These are phyloP conservation scores for Laburnicola sp. DNA, from an alignment of 2,329 filamentous ascomycete species.

Conservation along the genomic window DNA sequence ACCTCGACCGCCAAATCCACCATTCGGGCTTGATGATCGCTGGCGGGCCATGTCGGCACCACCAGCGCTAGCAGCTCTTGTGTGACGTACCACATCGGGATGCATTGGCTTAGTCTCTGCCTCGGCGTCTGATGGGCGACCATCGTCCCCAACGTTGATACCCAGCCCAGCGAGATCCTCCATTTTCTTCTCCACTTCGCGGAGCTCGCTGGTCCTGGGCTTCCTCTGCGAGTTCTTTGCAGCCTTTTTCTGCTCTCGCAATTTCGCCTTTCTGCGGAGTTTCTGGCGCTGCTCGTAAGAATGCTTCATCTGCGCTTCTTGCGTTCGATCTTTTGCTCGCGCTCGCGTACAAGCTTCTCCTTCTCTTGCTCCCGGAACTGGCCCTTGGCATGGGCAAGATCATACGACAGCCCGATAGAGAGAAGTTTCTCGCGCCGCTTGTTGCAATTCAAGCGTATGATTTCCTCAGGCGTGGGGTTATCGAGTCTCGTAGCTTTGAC, in stretches of 20 bases:
- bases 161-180: slow-evolving; percentile 38
- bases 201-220: slow-evolving; percentile 26
- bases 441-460: slow-evolving; percentile 66
- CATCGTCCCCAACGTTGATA: slow-evolving; percentile 40
- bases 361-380: slow-evolving; percentile 57
- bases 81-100: slow-evolving; percentile 31
- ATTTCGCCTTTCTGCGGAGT: slow-evolving; percentile 43
- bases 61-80: slow-evolving; percentile 35
- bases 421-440: slow-evolving; percentile 71
- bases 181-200: slow-evolving; percentile 32
- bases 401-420: slow-evolving; percentile 69
- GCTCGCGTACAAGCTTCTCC: slow-evolving; percentile 46
- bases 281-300: slow-evolving; percentile 41
- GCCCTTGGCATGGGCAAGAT: slow-evolving; percentile 70
- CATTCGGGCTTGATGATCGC: slow-evolving; percentile 37
- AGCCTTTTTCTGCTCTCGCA: slow-evolving; percentile 45
- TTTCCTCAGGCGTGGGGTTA: slow-evolving; percentile 64
- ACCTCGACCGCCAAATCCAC: slow-evolving; percentile 35
- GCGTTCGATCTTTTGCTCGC: slow-evolving; percentile 41
- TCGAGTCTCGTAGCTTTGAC: slow-evolving; percentile 66
- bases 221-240: slow-evolving; percentile 34
- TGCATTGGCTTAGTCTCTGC: slow-evolving; percentile 33
- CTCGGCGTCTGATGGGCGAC: slow-evolving; percentile 31
- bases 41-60: slow-evolving; percentile 25
- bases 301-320: slow-evolving; percentile 44